These are phyloP conservation scores for Suillus variegatus DNA, from an alignment of 768 basidiomycete genomes.

Conservation along the genomic window DNA sequence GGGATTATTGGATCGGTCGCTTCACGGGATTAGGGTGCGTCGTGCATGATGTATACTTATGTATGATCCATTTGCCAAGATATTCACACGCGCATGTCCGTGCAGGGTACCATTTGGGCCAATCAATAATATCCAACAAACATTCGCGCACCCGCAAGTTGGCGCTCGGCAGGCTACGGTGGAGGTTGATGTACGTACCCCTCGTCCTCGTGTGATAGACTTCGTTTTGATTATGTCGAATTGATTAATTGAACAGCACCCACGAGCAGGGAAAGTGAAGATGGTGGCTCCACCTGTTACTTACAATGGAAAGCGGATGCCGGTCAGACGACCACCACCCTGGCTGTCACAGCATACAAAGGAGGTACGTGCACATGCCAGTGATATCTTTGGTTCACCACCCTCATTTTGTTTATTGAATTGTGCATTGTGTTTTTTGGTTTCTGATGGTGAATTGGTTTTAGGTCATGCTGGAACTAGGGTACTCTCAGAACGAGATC, in stretches of 20 bases:
- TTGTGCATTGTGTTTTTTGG: slow-evolving; percentile 7
- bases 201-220: slow-evolving; percentile 29
- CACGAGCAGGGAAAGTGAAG: slow-evolving; percentile 73
- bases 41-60: slow-evolving; percentile 8
- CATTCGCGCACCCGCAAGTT: slow-evolving; percentile 88
- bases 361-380: slow-evolving; percentile 48
- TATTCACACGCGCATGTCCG: slow-evolving; percentile 13
- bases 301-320: slow-evolving; percentile 81
- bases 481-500: slow-evolving; percentile 43
- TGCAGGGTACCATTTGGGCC: slow-evolving; percentile 82
- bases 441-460: slow-evolving; percentile 14
- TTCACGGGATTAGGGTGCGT: slow-evolving; percentile 80
- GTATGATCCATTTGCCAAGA: slow-evolving; percentile 7
- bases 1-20: slow-evolving; percentile 73
- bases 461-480: slow-evolving; percentile 45
- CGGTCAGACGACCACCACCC: slow-evolving; percentile 76
- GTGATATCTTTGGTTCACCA: slow-evolving; percentile 2
- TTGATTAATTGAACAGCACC: slow-evolving; percentile 48
- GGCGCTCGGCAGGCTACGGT: slow-evolving; percentile 72
- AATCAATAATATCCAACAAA: slow-evolving; percentile 88
- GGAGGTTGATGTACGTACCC: slow-evolving; percentile 70
- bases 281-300: slow-evolving; percentile 79
- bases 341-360: slow-evolving; percentile 83
- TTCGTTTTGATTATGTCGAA: slow-evolving; percentile 10
- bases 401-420: slow-evolving; percentile 1